These are phyloP conservation scores for Quercus bicolor DNA, from an alignment of 306 rosid genomes.

Conservation along the genomic window DNA sequence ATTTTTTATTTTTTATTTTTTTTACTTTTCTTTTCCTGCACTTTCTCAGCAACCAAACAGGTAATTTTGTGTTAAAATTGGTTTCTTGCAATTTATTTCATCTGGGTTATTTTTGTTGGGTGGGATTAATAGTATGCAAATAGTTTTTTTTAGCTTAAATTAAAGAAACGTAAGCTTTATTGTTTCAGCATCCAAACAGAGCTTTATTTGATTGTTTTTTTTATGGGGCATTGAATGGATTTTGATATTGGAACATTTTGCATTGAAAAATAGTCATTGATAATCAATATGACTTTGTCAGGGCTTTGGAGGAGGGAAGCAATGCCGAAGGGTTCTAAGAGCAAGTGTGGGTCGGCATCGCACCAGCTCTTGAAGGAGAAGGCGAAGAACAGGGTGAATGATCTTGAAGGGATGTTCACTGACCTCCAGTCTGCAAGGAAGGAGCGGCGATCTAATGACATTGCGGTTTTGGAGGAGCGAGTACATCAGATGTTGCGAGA, in stretches of 20 bases:
- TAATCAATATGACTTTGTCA: slow-evolving; percentile 1
- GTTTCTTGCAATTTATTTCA: not conserved
- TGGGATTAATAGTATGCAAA: not conserved
- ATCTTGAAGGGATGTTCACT: slow-evolving; percentile 69
- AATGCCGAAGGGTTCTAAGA: slow-evolving; percentile 63
- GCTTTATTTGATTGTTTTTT: not conserved
- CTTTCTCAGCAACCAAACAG: not conserved
- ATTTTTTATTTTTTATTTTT: too few species aligned
- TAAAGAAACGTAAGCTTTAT: not conserved
- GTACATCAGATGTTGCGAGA: slow-evolving; percentile 87
- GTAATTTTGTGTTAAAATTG: not conserved
- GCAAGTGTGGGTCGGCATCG: slow-evolving; percentile 62
- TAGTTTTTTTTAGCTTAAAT: not conserved
- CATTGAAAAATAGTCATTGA: not conserved
- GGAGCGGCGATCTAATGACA: slow-evolving; percentile 67
- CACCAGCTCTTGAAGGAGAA: slow-evolving; percentile 71
- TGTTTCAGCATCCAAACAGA: not conserved
- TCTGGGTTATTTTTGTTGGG: not conserved
- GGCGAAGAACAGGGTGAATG: slow-evolving; percentile 75
- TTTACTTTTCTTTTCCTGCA: too few species aligned
- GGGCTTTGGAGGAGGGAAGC: slow-evolving; percentile 28
- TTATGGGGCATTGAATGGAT: not conserved
- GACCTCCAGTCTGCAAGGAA: slow-evolving; percentile 81
- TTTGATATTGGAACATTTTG: not conserved
- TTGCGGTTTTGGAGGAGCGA: slow-evolving; percentile 70